phyloP scores from a whole-genome alignment of 768 basidiomycete genomes.

The Dacryopinax spathularia region DNA sequence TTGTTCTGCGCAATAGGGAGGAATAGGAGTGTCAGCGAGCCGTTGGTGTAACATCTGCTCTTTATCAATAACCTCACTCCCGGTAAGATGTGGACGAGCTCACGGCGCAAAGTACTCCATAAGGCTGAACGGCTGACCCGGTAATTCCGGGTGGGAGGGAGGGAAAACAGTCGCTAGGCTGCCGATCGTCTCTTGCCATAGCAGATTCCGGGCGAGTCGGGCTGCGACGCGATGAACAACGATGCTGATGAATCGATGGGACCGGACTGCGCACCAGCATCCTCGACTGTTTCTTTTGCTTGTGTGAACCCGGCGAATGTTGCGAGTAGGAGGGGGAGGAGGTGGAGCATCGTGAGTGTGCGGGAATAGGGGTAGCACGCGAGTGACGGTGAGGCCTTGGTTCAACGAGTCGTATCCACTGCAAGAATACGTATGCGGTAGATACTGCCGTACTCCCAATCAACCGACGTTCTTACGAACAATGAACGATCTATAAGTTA shows the following conservation, averaged over 20 bases:
- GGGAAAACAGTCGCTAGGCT: conserved; percentile 41
- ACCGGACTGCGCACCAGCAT: conserved; percentile 32
- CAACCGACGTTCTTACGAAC: too few relatives aligned
- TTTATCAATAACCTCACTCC: neutral
- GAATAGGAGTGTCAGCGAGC: conserved; percentile 39
- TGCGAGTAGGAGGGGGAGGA: neutral
- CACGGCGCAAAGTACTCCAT: conserved; percentile 42
- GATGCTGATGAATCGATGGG: neutral
- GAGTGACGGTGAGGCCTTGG: neutral
- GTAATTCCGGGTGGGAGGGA: neutral
- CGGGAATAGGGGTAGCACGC: neutral
- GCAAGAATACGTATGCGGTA: too few relatives aligned
- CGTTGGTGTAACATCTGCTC: conserved; percentile 39
- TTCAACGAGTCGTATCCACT: too few relatives aligned
- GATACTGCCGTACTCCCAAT: too few relatives aligned
- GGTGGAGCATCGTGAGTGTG: neutral
- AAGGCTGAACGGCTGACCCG: conserved; percentile 36
- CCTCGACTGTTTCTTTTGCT: conserved; percentile 32
- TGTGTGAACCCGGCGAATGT: neutral
- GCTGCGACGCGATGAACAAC: conserved; percentile 22
- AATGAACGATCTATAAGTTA: too few relatives aligned
- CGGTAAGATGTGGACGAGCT: neutral
- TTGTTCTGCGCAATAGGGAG: conserved; percentile 42
- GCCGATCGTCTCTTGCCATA: conserved; percentile 30
- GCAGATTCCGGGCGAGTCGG: conserved; percentile 30